Evolutionary conservation across 768 basidiomycete genomes (phyloP).

Genomic region (Suillus subluteus): DNA sequence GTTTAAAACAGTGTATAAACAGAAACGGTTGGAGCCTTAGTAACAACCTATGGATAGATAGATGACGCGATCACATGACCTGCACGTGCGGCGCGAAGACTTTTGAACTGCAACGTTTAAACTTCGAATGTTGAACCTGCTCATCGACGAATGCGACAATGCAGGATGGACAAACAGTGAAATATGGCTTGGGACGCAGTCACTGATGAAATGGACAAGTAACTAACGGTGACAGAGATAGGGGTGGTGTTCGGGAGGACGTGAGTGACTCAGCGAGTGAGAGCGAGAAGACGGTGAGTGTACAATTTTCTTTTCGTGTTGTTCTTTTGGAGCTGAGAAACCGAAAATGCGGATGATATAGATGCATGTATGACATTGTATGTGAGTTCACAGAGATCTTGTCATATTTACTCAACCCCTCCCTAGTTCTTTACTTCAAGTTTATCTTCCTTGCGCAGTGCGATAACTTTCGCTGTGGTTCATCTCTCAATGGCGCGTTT

Average conservation of each 20-base stretch:
- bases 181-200: neutral
- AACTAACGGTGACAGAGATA: neutral
- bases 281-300: neutral
- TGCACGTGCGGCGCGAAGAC: neutral
- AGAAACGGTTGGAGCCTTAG: too few relatives aligned
- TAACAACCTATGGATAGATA: too few relatives aligned
- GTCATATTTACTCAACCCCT: neutral
- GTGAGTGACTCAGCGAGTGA: neutral
- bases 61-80: too few relatives aligned
- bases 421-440: neutral
- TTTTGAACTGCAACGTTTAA: neutral
- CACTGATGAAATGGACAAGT: neutral
- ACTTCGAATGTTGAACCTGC: neutral
- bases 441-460: neutral
- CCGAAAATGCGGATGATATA: neutral
- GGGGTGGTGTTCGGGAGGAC: neutral
- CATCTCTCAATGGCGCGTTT: neutral
- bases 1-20: too few relatives aligned
- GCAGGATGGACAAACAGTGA: neutral
- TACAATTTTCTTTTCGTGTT: neutral
- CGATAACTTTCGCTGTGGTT: neutral
- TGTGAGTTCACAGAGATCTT: neutral
- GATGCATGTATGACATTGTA: neutral
- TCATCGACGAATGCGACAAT: neutral
- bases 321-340: neutral